Percentiles rank a stretch among this genome's conserved stretches.
Conservation (phyloP, 768 basidiomycete species). For the Pleurotus giganteus region DNA sequence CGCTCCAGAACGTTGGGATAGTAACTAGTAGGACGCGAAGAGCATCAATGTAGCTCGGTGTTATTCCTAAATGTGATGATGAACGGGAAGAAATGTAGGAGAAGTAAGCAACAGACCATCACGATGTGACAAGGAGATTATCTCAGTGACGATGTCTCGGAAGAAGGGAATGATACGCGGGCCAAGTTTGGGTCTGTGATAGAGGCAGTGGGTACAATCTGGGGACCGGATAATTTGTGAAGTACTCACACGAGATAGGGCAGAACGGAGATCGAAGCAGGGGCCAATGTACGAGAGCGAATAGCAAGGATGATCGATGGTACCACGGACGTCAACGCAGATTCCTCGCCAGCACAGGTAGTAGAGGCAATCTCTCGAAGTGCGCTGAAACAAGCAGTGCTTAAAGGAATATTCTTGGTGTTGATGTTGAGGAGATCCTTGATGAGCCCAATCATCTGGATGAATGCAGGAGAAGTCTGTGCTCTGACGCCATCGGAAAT, state of each 20-base stretch:
- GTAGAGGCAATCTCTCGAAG: constrained; percentile 59
- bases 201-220: neutral
- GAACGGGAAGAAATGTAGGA: neutral
- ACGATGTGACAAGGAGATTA: constrained; percentile 45
- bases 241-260: constrained; percentile 58
- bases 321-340: constrained; percentile 53
- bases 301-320: constrained; percentile 55
- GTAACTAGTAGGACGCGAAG: constrained; percentile 69
- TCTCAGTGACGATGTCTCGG: constrained; percentile 63
- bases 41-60: constrained; percentile 38
- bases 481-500: constrained; percentile 57
- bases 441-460: constrained; percentile 50
- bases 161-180: constrained; percentile 89
- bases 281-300: constrained; percentile 33
- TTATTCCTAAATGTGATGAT: constrained; percentile 23
- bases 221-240: constrained; percentile 11
- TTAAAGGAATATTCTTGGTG: constrained; percentile 34
- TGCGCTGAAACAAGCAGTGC: constrained; percentile 52
- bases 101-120: constrained; percentile 26
- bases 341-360: constrained; percentile 64
- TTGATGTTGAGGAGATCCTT: constrained; percentile 44
- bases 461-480: constrained; percentile 46
- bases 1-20: constrained; percentile 83
- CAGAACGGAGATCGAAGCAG: constrained; percentile 52
- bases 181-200: constrained; percentile 65